Percentiles rank a stretch among this genome's conserved stretches.
phyloP scores from a whole-genome alignment of 2,329 filamentous ascomycete species.

The Monosporascus cannonballus region DNA sequence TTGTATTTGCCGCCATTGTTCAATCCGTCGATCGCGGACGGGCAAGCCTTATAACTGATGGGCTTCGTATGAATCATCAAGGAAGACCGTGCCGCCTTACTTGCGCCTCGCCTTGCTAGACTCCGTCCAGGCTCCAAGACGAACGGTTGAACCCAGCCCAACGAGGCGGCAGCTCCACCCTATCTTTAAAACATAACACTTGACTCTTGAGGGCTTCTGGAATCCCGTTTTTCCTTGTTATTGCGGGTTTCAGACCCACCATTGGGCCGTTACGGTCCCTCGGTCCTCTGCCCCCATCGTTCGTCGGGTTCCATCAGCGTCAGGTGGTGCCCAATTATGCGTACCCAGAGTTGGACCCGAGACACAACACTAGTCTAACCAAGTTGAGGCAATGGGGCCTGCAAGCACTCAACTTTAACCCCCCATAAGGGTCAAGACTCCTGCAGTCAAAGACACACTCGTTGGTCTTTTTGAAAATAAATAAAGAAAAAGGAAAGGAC shows the following conservation, averaged over 20 bases:
- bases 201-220: not conserved
- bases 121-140: no score
- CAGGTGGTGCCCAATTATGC: not conserved
- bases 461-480: not conserved
- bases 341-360: not conserved
- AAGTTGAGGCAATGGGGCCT: not conserved
- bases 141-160: not conserved
- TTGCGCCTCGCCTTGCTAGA: not conserved
- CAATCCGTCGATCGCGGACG: not conserved
- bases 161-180: not conserved
- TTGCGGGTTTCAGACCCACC: not conserved
- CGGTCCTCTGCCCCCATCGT: not conserved
- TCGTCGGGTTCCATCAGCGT: not conserved
- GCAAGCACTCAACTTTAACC: not conserved
- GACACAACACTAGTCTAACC: not conserved
- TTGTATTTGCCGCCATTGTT: not conserved
- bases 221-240: not conserved
- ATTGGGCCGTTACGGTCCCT: not conserved
- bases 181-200: not conserved
- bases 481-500: no score
- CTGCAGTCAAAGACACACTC: not conserved
- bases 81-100: not conserved
- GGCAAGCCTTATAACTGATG: not conserved
- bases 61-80: not conserved
- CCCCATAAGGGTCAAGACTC: not conserved